Base-by-base conservation (phyloP, 2,329 filamentous ascomycete species). In the Rhynchosporium secalis region DNA sequence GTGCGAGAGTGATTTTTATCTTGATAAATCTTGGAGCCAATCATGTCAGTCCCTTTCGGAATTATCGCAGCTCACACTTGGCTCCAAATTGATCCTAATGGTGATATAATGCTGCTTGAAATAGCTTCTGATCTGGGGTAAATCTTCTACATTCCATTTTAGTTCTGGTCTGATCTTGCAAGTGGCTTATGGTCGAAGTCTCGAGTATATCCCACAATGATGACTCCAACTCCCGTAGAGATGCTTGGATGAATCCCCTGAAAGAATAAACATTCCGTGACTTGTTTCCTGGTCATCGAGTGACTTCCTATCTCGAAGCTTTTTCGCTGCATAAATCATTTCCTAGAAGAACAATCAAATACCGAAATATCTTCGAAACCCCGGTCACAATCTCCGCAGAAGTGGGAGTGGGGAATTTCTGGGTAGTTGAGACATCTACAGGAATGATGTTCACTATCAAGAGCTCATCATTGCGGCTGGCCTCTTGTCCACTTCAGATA, bases 401-500 rank as follows among this genome's bases (percentile, higher is more conserved):
- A 55, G 15, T 62, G 6, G 13, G 65, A 36, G 15, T 62, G 6
- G 13, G 65, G 31, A 58, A 59, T 15, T 31, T 47, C 57, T 73
- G 70, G 70, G 48, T n/a, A 12, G 26, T 69, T 15, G 45, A 58
- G 41, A 52, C 29, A 15, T 8, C 43, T 7, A 43, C 40, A 10
- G 59, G 60, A 7, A 48, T 51, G 41, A 40, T 3, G 45, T 60
- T 45, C 41, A 60, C 12, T n/a, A 61, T 40, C 47, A 48, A 66
- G 43, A 76, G 54, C 69, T 76, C 6, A 64, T 76, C 4, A 65
- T 73, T 8, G 73, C 74, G 2, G 72, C 70, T 8, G 75, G 74
- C 2, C 65, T 72, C n/a, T 74, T 72, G 12, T 73, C 72, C 1
- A 68, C 68, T 33, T 68, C 70, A 6, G 62, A 65, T 54, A 59